Evolutionary conservation across 2,329 filamentous ascomycete species (phyloP), one percentile per base, ranked within the genome.

Genomic region (Xylariaceae sp.): DNA sequence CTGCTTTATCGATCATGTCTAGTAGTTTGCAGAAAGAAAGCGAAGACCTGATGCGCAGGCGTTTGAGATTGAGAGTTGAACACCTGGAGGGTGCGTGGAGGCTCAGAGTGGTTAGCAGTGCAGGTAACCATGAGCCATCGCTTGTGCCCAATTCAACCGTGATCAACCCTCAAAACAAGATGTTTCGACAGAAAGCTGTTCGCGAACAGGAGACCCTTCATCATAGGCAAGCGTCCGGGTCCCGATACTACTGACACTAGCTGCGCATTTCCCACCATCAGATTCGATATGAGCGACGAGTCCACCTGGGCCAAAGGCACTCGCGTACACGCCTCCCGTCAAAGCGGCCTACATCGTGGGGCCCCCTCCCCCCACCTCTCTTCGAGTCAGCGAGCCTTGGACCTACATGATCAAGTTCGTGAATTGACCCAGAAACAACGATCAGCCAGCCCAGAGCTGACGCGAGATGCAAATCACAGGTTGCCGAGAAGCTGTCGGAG

Each of bases 281-380:
- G 45, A 24, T 51, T 52, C 31, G 45, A 51, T 36, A 41, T 40
- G 46, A 34, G 32, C 12, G 42, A 44, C 24, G 48, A 52, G 37
- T 48, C 42, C 13, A 54, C 50, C 31, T 54, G 48, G 44, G 18
- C 11, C n/a, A 8, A 33, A 38, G 36, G 38, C 28, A 18, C 47
- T 54, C 24, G 39, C 39, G 39, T 37, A 29, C 4, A 18, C 29
- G n/a, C n/a, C n/a, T 17, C 34, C 29, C 6, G 40, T 50, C 41
- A 36, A 47, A 19, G 46, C 51, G 17, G 39, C 51, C 31, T 52
- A 52, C 38, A 40, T 52, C 34, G 49, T 51, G 45, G 46, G 48
- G 45, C 50, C 48, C 9, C n/a, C n/a, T n/a, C n/a, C n/a, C n/a
- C n/a, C n/a, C n/a, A n/a, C n/a, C n/a, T n/a, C n/a, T n/a, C n/a